Conservation (phyloP, 768 basidiomycete species). For the Leccinum obscurum region DNA sequence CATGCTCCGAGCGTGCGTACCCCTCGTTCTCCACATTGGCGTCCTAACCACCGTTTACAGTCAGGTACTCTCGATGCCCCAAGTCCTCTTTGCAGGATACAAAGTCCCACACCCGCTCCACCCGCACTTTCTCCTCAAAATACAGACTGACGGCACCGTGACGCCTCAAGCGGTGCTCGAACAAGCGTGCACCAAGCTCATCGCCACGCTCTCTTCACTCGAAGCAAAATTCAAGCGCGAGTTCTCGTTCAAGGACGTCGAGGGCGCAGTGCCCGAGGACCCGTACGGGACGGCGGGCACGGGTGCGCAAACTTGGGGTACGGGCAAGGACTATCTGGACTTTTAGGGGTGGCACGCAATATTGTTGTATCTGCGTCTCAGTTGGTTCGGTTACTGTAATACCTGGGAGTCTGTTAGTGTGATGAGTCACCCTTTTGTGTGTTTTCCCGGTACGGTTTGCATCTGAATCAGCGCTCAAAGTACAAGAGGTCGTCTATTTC, state of each 20-base stretch:
- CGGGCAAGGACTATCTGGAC: conserved; percentile 55
- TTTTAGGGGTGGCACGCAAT: conserved; percentile 37
- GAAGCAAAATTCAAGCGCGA: conserved; percentile 81
- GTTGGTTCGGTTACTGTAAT: not conserved
- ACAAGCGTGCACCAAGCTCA: conserved; percentile 79
- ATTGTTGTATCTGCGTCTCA: not conserved
- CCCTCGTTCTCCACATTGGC: not conserved
- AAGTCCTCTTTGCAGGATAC: conserved; percentile 95
- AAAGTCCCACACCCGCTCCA: conserved; percentile 97
- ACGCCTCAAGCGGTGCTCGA: conserved; percentile 85
- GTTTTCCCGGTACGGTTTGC: too few species aligned
- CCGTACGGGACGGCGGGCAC: conserved; percentile 49
- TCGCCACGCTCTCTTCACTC: conserved; percentile 64
- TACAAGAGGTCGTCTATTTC: not conserved
- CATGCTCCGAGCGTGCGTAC: conserved; percentile 88
- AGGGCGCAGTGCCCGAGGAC: conserved; percentile 48
- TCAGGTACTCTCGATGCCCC: conserved; percentile 85
- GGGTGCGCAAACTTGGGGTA: conserved; percentile 44
- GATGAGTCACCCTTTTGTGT: too few species aligned
- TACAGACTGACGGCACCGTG: conserved; percentile 88
- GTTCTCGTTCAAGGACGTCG: conserved; percentile 76
- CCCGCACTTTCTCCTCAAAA: conserved; percentile 90
- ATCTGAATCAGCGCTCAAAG: not conserved
- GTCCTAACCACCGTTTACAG: conserved; percentile 40
- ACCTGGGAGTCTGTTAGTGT: conserved; percentile 4